Base-by-base conservation (phyloP, 345 rosid genomes). In the Reutealis trisperma region DNA sequence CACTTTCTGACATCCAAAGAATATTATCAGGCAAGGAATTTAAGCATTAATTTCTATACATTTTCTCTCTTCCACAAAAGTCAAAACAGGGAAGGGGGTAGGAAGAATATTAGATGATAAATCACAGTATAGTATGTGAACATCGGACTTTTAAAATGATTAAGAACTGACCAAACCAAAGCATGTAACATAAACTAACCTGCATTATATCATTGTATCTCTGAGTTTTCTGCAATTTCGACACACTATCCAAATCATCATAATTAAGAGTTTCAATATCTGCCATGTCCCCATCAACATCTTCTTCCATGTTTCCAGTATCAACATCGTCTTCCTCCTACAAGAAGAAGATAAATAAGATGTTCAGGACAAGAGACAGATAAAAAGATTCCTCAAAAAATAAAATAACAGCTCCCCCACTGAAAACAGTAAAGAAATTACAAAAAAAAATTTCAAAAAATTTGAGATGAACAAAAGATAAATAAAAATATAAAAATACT, bases 191-290 rank as follows among this genome's bases (percentile, higher is more conserved):
- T 16, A 2, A 25, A 75, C 90, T 9, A 54, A 91, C 97, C 92
- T 88, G 93, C 89, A 92, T 91, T 21, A 94, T 87, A 77, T 94
- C 98, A 67, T 73, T 77, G 75, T 86, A 94, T 86, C 98, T 89
- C 84, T 90, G 95, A 37, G 92, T 83, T 75, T 85, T 94, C 86
- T 93, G 97, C 65, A 94, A 81, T 84, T 94, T 94, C 1, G 97
- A 90, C 65, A 94, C 98, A 74, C 83, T 86, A 52, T 90, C 94
- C 72, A 93, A 85, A 82, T 94, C 98, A 81, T 91, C 98, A 57
- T 93, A 91, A 71, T 91, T 91, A 61, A 93, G 93, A 37, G 89
- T 77, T 76, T 94, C 98, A 62, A 94, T 77, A 62, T 93, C 97
- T 0, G 88, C 94, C 86, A 93, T 57, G 76, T 90, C 97, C 73